phyloP scores from a whole-genome alignment of 805 yeast species.

The Brettanomyces naardenensis region DNA sequence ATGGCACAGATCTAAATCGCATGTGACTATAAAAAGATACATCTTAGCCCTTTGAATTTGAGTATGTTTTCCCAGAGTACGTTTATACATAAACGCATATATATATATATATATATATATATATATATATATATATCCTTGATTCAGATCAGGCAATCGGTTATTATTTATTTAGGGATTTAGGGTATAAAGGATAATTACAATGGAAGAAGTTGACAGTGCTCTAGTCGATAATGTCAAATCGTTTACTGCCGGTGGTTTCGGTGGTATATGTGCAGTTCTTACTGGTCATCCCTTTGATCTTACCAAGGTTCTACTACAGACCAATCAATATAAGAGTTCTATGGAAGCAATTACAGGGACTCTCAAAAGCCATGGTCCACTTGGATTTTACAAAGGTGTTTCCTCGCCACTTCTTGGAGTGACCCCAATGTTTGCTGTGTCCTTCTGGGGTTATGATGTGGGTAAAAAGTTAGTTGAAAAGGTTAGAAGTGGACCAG shows the following conservation, averaged over 20 bases:
- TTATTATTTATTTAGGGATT: no score
- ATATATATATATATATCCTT: no score
- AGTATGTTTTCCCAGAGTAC: no score
- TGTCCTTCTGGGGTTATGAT: conserved; percentile 97
- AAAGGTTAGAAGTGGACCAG: conserved; percentile 27
- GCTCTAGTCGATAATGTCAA: conserved; percentile 66
- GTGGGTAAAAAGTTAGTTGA: conserved; percentile 75
- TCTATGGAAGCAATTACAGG: conserved; percentile 60
- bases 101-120: no score
- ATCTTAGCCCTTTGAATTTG: no score
- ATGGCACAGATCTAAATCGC: no score
- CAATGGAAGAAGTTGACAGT: conserved; percentile 8
- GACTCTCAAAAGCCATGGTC: conserved; percentile 69
- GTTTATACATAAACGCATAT: no score
- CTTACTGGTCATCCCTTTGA: conserved; percentile 96
- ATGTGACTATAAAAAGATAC: no score
- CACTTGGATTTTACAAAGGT: conserved; percentile 81
- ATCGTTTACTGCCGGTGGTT: conserved; percentile 88
- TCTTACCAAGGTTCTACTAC: conserved; percentile 83
- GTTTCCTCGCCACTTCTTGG: conserved; percentile 93
- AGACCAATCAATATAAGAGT: conserved; percentile 62
- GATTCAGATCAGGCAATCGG: no score
- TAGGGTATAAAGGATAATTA: no score
- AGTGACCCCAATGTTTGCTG: conserved; percentile 97
- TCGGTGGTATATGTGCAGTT: conserved; percentile 95